Evolutionary conservation across 164 flowering plant species (phyloP).

Genomic region (Umbilicus rupestris): DNA sequence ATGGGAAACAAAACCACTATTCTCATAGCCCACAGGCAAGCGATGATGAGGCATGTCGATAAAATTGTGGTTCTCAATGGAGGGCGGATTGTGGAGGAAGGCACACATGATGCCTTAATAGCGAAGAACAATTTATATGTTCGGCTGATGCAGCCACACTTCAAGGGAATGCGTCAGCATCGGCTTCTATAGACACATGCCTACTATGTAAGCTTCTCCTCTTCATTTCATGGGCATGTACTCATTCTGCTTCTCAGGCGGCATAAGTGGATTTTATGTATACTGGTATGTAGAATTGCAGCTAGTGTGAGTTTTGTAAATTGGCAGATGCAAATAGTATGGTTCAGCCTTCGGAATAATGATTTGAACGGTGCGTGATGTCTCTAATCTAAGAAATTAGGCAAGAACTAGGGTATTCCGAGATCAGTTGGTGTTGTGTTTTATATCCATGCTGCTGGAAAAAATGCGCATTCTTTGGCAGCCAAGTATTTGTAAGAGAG

Average conservation of each 20-base stretch:
- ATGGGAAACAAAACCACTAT: conserved; percentile 98
- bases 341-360: too few species aligned
- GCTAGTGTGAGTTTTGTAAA: conserved; percentile 7
- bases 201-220: background rate
- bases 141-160: conserved; percentile 94
- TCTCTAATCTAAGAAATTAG: background rate
- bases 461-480: background rate
- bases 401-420: background rate
- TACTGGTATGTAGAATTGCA: background rate
- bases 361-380: background rate
- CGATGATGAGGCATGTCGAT: conserved; percentile 99
- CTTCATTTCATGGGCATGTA: background rate
- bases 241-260: background rate
- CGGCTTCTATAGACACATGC: conserved; percentile 40
- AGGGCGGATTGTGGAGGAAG: conserved; percentile 90
- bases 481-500: background rate
- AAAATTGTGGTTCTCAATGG: conserved; percentile 94
- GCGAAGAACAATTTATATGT: conserved; percentile 82
- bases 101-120: conserved; percentile 71
- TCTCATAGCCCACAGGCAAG: conserved; percentile 86
- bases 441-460: background rate
- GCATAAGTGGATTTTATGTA: background rate
- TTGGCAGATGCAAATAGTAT: background rate
- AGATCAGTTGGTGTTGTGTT: background rate
- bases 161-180: conserved; percentile 80